A percentile compares a stretch with the other conserved stretches of the same genome.
Conservation (phyloP, 441 rosid species). For the Syzygium malaccense region DNA sequence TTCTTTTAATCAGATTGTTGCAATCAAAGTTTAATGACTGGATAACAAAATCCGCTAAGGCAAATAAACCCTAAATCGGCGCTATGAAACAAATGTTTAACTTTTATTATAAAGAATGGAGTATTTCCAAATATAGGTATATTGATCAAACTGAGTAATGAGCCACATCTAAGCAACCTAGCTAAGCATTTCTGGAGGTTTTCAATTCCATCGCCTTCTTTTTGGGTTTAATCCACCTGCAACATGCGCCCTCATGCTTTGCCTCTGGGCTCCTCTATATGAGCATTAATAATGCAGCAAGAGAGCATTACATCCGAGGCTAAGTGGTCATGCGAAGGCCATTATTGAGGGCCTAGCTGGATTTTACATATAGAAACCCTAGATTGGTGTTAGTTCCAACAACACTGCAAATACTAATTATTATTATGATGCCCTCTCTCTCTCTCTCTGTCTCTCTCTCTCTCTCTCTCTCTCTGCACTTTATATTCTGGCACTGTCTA, state of each 20-base stretch:
- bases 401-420: neutral
- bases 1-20: neutral
- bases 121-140: neutral
- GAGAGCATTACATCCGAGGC: slow-evolving; percentile 1
- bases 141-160: neutral
- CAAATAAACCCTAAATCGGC: neutral
- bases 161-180: neutral
- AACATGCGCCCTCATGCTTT: neutral
- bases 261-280: neutral
- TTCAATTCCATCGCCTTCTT: neutral
- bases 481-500: neutral
- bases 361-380: neutral
- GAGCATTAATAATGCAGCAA: neutral
- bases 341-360: neutral
- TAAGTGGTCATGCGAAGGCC: neutral
- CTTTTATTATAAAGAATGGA: neutral
- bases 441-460: neutral
- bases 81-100: neutral
- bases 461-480: neutral
- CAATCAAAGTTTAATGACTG: neutral
- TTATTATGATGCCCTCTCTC: neutral
- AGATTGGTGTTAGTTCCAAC: slow-evolving; percentile 35
- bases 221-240: neutral
- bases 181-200: neutral
- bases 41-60: neutral